A percentile compares a stretch with the other conserved stretches of the same genome.
Conservation (phyloP, 306 rosid genomes). For the Cucurbita ficifolia region DNA sequence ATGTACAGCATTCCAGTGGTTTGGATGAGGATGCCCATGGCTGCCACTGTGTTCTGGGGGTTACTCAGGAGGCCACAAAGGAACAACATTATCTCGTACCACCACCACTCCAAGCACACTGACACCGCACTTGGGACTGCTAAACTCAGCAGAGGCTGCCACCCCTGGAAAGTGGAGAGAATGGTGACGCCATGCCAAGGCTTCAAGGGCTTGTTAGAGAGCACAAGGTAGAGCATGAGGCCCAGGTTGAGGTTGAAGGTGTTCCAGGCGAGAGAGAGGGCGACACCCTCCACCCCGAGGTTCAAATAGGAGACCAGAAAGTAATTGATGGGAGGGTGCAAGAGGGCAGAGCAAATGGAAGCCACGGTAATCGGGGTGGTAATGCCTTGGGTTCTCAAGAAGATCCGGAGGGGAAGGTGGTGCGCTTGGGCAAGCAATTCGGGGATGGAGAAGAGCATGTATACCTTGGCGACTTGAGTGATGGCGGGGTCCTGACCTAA, state of each 20-base stretch:
- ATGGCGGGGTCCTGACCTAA: constrained; percentile 77
- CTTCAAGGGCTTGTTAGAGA: constrained; percentile 43
- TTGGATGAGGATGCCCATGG: constrained; percentile 89
- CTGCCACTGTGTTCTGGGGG: constrained; percentile 62
- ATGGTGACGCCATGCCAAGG: constrained; percentile 56
- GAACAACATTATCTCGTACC: constrained; percentile 77
- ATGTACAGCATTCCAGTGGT: constrained; percentile 65
- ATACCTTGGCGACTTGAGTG: constrained; percentile 54
- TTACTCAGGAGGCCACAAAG: constrained; percentile 49
- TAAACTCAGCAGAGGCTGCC: constrained; percentile 51
- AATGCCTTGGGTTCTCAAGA: constrained; percentile 67
- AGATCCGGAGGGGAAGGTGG: constrained; percentile 44
- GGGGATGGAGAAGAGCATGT: constrained; percentile 62
- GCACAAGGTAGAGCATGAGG: constrained; percentile 32
- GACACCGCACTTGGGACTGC: constrained; percentile 66
- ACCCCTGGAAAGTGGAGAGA: constrained; percentile 30
- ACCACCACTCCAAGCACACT: constrained; percentile 88
- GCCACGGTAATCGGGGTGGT: constrained; percentile 54
- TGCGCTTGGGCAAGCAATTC: constrained; percentile 71
- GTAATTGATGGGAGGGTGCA: constrained; percentile 51
- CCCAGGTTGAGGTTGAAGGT: constrained; percentile 46
- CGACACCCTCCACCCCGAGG: constrained; percentile 57
- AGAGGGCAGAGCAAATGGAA: constrained; percentile 41
- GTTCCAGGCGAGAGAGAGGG: constrained; percentile 61
- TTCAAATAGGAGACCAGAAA: constrained; percentile 33